Conservation (phyloP, 139 green algal species). For the Astrephomene gubernaculifera region DNA sequence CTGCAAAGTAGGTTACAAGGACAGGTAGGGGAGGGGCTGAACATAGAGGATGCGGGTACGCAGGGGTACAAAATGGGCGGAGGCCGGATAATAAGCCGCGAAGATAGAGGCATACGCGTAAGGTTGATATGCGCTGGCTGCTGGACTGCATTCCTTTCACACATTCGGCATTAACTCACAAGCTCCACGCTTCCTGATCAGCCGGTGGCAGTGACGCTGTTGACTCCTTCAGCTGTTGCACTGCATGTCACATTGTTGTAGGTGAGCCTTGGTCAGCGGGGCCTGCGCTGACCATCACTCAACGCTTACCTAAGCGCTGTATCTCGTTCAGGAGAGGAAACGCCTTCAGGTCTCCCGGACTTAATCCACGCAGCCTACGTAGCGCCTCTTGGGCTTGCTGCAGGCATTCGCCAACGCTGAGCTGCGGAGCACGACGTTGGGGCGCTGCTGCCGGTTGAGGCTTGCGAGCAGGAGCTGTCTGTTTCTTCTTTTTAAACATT, state of each 20-base stretch:
- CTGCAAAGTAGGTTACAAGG: too few relatives aligned
- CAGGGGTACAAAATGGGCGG: too few relatives aligned
- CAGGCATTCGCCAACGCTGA: neutral
- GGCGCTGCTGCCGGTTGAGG: neutral
- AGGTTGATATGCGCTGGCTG: too few relatives aligned
- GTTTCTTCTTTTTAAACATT: slow-evolving; percentile 23
- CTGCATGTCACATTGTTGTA: neutral
- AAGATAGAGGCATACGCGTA: too few relatives aligned
- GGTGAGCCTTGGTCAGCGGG: neutral
- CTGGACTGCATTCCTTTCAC: too few relatives aligned
- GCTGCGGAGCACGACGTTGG: neutral
- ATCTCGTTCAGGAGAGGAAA: slow-evolving; percentile 55
- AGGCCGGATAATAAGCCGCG: too few relatives aligned
- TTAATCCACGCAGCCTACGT: slow-evolving; percentile 1
- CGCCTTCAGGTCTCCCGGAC: slow-evolving; percentile 44
- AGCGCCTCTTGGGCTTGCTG: slow-evolving; percentile 14
- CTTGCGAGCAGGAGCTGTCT: neutral
- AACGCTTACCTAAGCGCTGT: slow-evolving; percentile 31
- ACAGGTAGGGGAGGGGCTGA: too few relatives aligned
- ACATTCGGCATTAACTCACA: slow-evolving; percentile 17
- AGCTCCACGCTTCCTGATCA: slow-evolving; percentile 41
- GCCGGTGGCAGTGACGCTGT: slow-evolving; percentile 3
- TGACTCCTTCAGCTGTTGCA: slow-evolving; percentile 51
- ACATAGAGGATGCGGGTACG: too few relatives aligned
- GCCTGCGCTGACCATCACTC: neutral